Base-by-base conservation (phyloP, 2,329 filamentous ascomycete species). In the Orbilia oligospora region DNA sequence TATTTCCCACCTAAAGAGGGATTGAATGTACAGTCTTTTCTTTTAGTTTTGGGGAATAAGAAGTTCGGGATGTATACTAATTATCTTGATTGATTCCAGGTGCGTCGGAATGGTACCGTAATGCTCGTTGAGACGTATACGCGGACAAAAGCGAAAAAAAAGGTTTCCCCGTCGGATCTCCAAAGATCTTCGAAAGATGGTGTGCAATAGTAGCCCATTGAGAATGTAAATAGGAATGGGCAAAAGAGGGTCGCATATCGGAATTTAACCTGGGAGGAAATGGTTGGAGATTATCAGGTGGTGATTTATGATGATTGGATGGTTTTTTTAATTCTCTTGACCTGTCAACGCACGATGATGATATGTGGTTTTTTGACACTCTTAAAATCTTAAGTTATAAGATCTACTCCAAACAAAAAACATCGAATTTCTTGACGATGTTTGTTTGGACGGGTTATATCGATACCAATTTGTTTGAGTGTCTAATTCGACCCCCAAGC, bases 171-270 rank as follows among this genome's bases (percentile, higher is more conserved):
- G n/a, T n/a, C n/a, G n/a, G n/a, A n/a, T n/a, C n/a, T n/a, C 9
- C 14, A 36, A 67, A 41, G 33, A 67, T 53, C 49, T 67, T 51
- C 20, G 12, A 49, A 49, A 49, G 41, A 65, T 67, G 33, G 30
- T 49, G 41, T 51, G 44, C 33, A 14, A 44, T 5, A 9, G 44
- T 48, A 67, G 64, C 30, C 33, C 49, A 68, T 53, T 55, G 49
- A 44, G 38, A 53, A 68, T 55, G 48, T 55, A 44, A 51, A 55
- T 46, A 56, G 48, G 48, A 72, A 55, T 30, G 22, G 58, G 48
- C 56, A 65, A 71, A 51, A 66, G 48, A 63, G 46, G 53, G 67
- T 77, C 73, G 67, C 73, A 63, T 77, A 77, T 77, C 73, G 73
- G 73, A 77, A 77, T 48, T 64, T 55, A 71, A 56, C 73, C 55